Conservation (phyloP, 2,329 filamentous ascomycete species). For the Plenodomus lindquistii region DNA sequence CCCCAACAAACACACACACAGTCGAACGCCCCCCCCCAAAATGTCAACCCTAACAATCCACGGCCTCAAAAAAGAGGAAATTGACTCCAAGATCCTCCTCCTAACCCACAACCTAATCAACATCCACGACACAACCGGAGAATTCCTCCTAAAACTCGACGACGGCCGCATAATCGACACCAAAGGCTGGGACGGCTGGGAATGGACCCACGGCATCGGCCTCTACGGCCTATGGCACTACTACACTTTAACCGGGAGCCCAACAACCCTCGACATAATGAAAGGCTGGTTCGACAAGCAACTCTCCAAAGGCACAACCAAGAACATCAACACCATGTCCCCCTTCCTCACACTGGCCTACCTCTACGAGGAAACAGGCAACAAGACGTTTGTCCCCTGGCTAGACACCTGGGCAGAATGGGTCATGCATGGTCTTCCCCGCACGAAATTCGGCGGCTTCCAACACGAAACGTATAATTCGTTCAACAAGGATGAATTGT, state of each 20-base stretch:
- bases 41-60: conserved; percentile 49
- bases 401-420: conserved; percentile 81
- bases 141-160: conserved; percentile 71
- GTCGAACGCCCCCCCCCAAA: conserved; percentile 1
- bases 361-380: conserved; percentile 74
- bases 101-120: conserved; percentile 76
- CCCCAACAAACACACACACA: conserved; percentile 1
- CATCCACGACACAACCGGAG: conserved; percentile 74
- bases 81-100: conserved; percentile 62
- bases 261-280: conserved; percentile 65
- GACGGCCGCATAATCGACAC: conserved; percentile 81
- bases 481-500: conserved; percentile 74
- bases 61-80: conserved; percentile 47
- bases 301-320: conserved; percentile 73
- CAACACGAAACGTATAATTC: conserved; percentile 76
- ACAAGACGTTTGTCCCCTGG: conserved; percentile 73
- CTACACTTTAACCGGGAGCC: conserved; percentile 70
- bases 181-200: conserved; percentile 83
- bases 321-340: conserved; percentile 86
- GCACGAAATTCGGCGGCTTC: conserved; percentile 73
- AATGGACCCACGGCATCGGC: conserved; percentile 80
- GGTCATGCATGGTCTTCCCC: conserved; percentile 75
- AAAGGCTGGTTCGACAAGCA: conserved; percentile 73
- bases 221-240: conserved; percentile 84
- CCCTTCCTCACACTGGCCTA: conserved; percentile 75